These are phyloP conservation scores for Phylloporus arenicola DNA, from an alignment of 768 basidiomycete species.

Conservation along the genomic window DNA sequence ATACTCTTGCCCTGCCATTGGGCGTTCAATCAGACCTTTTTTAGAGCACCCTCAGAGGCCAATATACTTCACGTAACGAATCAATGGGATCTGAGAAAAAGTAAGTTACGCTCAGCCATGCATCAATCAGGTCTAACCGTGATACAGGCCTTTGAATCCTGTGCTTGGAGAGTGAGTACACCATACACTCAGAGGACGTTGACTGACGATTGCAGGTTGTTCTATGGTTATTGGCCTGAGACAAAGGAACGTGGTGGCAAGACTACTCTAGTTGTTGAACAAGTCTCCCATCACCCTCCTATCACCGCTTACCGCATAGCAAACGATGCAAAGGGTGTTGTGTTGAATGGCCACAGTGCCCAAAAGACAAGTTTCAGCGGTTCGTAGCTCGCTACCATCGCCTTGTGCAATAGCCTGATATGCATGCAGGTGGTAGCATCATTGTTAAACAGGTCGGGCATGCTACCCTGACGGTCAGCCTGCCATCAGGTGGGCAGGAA, in stretches of 20 bases:
- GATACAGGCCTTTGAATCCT: slow-evolving; percentile 82
- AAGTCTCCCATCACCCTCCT: slow-evolving; percentile 94
- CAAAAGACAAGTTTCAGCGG: slow-evolving; percentile 94
- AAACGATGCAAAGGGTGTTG: slow-evolving; percentile 71
- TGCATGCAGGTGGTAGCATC: slow-evolving; percentile 52
- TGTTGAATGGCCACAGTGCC: slow-evolving; percentile 81
- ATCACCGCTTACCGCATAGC: slow-evolving; percentile 85
- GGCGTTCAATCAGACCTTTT: slow-evolving; percentile 3
- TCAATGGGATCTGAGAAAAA: slow-evolving; percentile 98
- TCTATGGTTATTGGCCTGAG: slow-evolving; percentile 88
- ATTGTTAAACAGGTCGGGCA: slow-evolving; percentile 96
- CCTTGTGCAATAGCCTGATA: slow-evolving; percentile 2
- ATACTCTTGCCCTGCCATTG: not conserved
- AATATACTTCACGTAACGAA: slow-evolving; percentile 93
- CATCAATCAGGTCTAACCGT: slow-evolving; percentile 8
- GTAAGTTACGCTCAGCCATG: slow-evolving; percentile 36
- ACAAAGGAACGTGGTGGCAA: slow-evolving; percentile 59
- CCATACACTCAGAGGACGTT: not conserved
- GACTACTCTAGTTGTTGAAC: slow-evolving; percentile 83
- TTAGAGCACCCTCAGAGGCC: slow-evolving; percentile 88
- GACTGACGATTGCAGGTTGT: slow-evolving; percentile 45
- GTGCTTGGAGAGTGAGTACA: slow-evolving; percentile 81
- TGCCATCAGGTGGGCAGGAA: slow-evolving; percentile 52
- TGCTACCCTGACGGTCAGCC: slow-evolving; percentile 68
- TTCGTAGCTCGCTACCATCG: slow-evolving; percentile 24